Evolutionary conservation across 768 basidiomycete species (phyloP), one percentile per base, ranked within the genome.

Genomic region (Dictyophora rubrovolvata): DNA sequence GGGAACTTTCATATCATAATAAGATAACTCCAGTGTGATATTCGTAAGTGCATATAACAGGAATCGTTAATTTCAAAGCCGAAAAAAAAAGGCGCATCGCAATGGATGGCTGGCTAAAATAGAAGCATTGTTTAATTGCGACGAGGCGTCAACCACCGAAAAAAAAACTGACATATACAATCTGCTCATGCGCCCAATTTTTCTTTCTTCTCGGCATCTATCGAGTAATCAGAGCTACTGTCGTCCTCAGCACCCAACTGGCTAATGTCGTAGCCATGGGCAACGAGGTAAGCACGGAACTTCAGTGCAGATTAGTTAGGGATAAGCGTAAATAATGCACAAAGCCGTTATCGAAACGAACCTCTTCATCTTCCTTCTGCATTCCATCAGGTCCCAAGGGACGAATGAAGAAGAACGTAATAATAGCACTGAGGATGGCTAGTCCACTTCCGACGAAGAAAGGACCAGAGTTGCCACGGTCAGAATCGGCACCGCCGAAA

Each of bases 361-460:
- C 86, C 64, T 72, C 73, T 42, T 69, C 70, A 69, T 94, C 92
- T 69, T 93, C 89, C 50, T 80, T 77, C 20, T 69, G 74, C 89
- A 93, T 91, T 35, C 87, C 87, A 61, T 93, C 89, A 34, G 83
- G 80, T 16, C 75, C 73, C 56, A 93, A 76, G 42, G 91, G 89
- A 49, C 74, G 76, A 65, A 96, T 80, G 71, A 89, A 84, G 70
- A 89, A 69, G 63, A 84, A 77, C 0, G 85, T 84, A 63, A 91
- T 72, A 9, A 83, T 20, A 2, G 93, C 93, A 61, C 87, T 89
- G 54, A 92, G 62, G 50, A 95, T 63, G 3, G 91, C 91, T 52
- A 96, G 78, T 42, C 68, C 71, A 63, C 87, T 88, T n/a, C 78
- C 90, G 62, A 92, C 69, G 87, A 86, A 91, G 79, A 92, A 92